Evolutionary conservation across 441 rosid species (phyloP).

Genomic region (Eruca vesicaria): DNA sequence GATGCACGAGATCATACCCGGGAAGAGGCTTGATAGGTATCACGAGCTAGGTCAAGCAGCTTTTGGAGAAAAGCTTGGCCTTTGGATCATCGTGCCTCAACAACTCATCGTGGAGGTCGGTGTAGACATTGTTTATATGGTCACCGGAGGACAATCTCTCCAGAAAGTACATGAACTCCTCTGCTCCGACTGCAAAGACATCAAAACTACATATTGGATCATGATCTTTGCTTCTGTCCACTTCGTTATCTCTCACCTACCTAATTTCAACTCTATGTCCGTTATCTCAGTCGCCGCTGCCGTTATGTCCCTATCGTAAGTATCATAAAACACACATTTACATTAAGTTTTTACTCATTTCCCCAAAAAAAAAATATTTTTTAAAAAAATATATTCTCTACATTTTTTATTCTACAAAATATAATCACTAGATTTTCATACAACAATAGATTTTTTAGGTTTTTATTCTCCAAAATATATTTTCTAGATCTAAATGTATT

Average conservation of each 20-base stretch:
- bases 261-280: conserved; percentile 56
- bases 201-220: conserved; percentile 47
- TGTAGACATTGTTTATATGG: conserved; percentile 49
- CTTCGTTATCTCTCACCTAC: conserved; percentile 52
- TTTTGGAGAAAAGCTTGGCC: conserved; percentile 55
- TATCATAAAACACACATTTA: background rate
- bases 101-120: conserved; percentile 58
- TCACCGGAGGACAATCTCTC: conserved; percentile 53
- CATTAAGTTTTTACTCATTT: background rate
- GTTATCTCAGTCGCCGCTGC: conserved; percentile 52
- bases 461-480: too few relatives aligned
- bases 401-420: background rate
- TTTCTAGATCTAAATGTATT: too few relatives aligned
- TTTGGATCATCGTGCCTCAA: conserved; percentile 59
- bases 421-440: too few relatives aligned
- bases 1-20: conserved; percentile 62
- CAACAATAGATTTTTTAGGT: too few relatives aligned
- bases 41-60: conserved; percentile 61
- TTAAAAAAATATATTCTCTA: background rate
- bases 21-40: conserved; percentile 57
- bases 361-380: too few relatives aligned
- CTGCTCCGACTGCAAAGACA: conserved; percentile 37
- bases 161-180: conserved; percentile 43
- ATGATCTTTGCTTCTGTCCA: conserved; percentile 54
- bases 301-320: conserved; percentile 52